phyloP scores from a whole-genome alignment of 495 filamentous ascomycete genomes.

The Hypoxylon perforatum region DNA sequence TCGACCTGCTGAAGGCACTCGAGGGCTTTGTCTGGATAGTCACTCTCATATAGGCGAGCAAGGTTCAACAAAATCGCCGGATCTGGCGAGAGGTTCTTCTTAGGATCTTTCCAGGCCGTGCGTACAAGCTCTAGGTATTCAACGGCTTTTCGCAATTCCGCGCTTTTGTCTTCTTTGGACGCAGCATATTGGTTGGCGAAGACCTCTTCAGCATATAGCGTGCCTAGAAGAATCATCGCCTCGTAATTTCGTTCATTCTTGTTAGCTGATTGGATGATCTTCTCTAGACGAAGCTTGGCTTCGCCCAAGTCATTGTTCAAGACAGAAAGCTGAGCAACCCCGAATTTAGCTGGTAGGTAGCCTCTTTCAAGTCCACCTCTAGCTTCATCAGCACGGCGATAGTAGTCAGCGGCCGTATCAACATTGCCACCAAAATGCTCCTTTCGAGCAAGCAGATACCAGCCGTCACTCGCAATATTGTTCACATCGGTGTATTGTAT shows the following conservation, averaged over 20 bases:
- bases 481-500: conserved; percentile 96
- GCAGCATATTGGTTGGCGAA: conserved; percentile 78
- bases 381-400: conserved; percentile 87
- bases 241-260: conserved; percentile 76
- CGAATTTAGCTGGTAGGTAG: conserved; percentile 92
- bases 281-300: conserved; percentile 93
- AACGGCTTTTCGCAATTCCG: conserved; percentile 85
- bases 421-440: conserved; percentile 79
- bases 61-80: conserved; percentile 92
- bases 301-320: conserved; percentile 85
- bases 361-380: conserved; percentile 88
- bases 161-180: conserved; percentile 85
- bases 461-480: conserved; percentile 93
- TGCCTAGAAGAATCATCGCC: conserved; percentile 88
- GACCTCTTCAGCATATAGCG: conserved; percentile 92
- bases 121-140: conserved; percentile 82
- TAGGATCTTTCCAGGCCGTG: conserved; percentile 87
- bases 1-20: conserved; percentile 91
- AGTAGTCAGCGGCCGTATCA: conserved; percentile 79
- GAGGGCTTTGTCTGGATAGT: conserved; percentile 87
- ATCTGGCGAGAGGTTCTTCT: conserved; percentile 82
- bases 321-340: conserved; percentile 86
- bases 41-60: conserved; percentile 86
- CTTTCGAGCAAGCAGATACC: conserved; percentile 92
- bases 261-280: conserved; percentile 80